Percentiles rank a stretch among this genome's conserved stretches.
Evolutionary conservation across 2,329 filamentous ascomycete species (phyloP).

Genomic region (Acrodontium crateriforme): DNA sequence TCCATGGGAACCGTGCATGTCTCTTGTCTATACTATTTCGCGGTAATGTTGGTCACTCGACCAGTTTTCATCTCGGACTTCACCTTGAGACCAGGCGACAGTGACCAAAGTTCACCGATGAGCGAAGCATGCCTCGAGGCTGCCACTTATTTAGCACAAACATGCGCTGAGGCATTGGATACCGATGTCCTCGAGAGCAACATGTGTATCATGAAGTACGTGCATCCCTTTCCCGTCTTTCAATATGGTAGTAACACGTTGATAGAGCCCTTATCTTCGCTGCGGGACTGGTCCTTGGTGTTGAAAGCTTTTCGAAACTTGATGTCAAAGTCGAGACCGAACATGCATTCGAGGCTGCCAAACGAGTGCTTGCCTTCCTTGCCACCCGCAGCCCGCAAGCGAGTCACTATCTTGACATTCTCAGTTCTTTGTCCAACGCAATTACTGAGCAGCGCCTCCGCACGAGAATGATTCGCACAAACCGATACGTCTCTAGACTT

Average conservation of each 20-base stretch:
- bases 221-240: too few species aligned
- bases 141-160: conserved; percentile 31
- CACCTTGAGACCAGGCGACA: conserved; percentile 16
- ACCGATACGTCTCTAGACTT: too few species aligned
- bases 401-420: conserved; percentile 43
- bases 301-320: conserved; percentile 40
- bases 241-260: conserved; percentile 31
- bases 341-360: conserved; percentile 37
- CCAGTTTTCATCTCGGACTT: conserved; percentile 37
- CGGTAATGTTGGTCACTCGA: conserved; percentile 42
- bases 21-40: conserved; percentile 45
- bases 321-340: conserved; percentile 33
- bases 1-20: conserved; percentile 32
- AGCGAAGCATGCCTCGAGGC: conserved; percentile 6
- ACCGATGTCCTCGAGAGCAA: conserved; percentile 43
- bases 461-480: too few species aligned
- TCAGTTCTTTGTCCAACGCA: conserved; percentile 20
- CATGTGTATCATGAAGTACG: conserved; percentile 47
- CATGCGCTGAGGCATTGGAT: conserved; percentile 42
- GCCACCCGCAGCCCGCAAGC: conserved; percentile 41
- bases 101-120: not conserved
- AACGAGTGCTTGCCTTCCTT: conserved; percentile 36
- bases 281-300: conserved; percentile 42
- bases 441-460: conserved; percentile 2
- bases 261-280: conserved; percentile 35